Percentiles rank a stretch among this genome's conserved stretches.
Evolutionary conservation across 2,329 filamentous ascomycete genomes (phyloP).

Genomic region (Thermothelomyces thermophilus): DNA sequence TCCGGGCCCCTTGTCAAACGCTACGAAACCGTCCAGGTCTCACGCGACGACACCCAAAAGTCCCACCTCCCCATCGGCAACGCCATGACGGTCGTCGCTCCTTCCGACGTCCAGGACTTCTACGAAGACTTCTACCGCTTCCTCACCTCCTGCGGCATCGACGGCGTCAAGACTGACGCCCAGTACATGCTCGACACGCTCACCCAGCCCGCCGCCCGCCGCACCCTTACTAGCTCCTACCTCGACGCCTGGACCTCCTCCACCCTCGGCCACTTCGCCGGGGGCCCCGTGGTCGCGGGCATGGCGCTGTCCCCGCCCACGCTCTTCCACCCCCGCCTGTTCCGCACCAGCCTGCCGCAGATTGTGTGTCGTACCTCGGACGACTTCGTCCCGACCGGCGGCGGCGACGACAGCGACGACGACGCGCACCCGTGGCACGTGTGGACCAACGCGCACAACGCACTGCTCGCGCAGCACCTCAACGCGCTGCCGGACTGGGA

Average conservation of each 20-base stretch:
- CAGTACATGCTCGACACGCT: constrained; percentile 85
- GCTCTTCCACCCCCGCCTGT: constrained; percentile 77
- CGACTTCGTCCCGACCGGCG: constrained; percentile 78
- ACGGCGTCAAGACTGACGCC: constrained; percentile 87
- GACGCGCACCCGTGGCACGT: constrained; percentile 89
- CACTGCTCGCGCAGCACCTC: constrained; percentile 72
- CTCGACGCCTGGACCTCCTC: constrained; percentile 81
- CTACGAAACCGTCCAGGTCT: constrained; percentile 66
- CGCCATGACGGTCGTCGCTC: constrained; percentile 65
- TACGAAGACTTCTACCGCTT: constrained; percentile 92
- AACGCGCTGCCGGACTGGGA: constrained; percentile 82
- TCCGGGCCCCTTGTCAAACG: constrained; percentile 64
- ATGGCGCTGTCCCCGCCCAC: constrained; percentile 89
- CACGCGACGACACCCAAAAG: constrained; percentile 42
- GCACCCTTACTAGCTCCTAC: constrained; percentile 65
- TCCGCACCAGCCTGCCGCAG: constrained; percentile 65
- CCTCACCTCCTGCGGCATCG: constrained; percentile 64
- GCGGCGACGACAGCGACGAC: constrained; percentile 44
- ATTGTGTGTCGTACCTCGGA: constrained; percentile 73
- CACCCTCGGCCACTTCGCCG: constrained; percentile 69
- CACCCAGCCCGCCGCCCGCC: constrained; percentile 60
- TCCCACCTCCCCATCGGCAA: constrained; percentile 49
- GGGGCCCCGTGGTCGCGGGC: constrained; percentile 71
- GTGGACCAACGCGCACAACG: constrained; percentile 88
- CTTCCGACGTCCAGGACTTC: constrained; percentile 66